These are phyloP conservation scores for Bremia lactucae DNA, from an alignment of 352 stramenopile species.

Conservation along the genomic window DNA sequence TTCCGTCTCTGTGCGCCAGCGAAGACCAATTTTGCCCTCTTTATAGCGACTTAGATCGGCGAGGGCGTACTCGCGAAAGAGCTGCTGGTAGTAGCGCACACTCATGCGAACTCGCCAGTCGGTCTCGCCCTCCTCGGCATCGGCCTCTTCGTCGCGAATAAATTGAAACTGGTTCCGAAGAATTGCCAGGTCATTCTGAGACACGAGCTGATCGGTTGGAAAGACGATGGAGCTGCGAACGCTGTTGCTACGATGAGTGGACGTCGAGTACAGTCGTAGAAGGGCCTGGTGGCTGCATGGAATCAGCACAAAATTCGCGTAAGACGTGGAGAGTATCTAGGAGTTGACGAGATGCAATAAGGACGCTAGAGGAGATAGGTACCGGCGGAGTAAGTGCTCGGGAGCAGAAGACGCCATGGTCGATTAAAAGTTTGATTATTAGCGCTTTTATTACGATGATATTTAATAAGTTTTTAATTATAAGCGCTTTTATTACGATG, in stretches of 20 bases:
- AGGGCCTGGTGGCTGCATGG: constrained; percentile 37
- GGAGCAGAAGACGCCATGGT: no score
- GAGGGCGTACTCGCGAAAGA: constrained; percentile 79
- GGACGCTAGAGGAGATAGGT: no score
- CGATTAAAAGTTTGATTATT: no score
- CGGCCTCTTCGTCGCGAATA: constrained; percentile 58
- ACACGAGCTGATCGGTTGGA: constrained; percentile 1
- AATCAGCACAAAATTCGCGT: not conserved
- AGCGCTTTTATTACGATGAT: no score
- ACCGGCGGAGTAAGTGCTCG: no score
- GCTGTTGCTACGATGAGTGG: constrained; percentile 7
- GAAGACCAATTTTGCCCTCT: constrained; percentile 58
- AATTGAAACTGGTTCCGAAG: constrained; percentile 61
- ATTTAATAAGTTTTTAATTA: no score
- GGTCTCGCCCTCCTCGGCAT: constrained; percentile 29
- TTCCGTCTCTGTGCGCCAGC: constrained; percentile 72
- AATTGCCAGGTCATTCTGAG: constrained; percentile 27
- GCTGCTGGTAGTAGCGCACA: constrained; percentile 70
- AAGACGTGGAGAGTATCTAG: no score
- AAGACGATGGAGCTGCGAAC: constrained; percentile 6
- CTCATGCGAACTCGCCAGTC: constrained; percentile 77
- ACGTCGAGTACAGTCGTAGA: constrained; percentile 30
- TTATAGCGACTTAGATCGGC: constrained; percentile 53
- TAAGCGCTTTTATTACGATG: no score
- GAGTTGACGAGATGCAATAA: no score